Evolutionary conservation across 345 rosid species (phyloP), one percentile per base, ranked within the genome.

Genomic region (Arabidopsis arenosa): DNA sequence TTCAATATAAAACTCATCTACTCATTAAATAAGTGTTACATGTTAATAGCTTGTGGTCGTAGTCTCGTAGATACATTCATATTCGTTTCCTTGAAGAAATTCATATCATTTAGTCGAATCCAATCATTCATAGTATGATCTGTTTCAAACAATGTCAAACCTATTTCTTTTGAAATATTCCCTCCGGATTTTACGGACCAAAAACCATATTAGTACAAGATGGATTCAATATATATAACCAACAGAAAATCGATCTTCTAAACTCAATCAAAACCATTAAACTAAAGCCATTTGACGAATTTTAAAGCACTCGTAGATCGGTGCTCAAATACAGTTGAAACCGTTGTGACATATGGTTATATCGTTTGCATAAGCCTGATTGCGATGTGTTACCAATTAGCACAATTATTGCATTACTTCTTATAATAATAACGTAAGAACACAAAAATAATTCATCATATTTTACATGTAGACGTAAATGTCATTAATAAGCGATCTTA

Each of bases 121-220:
- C 66, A 77, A 77, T 70, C n/a, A 77, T 70, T 70, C 71, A 54
- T 45, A 43, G 32, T 35, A 68, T 76, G 80, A 76, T 68, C 80
- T 68, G 75, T 76, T 76, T 54, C 70, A 23, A 76, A 53, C 70
- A 76, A 62, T 76, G 58, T 62, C 80, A 76, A 75, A 41, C 58
- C 49, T 64, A 57, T 58, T 49, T 67, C 15, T 58, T 35, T 23
- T 32, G 52, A 26, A 35, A 36, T 30, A 67, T 75, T 17, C 3
- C 18, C 45, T 62, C 23, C 57, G 48, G 61, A 51, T 60, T 75
- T 41, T 48, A 28, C 1, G 54, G 61, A 28, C 35, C 59, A 1
- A 28, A 35, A 36, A 11, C 15, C 18, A 56, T 66, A 65, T 5
- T 66, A 74, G 49, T 14, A 48, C 52, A 57, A 47, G 6, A 37